Evolutionary conservation across 148 eudicot species (phyloP), one percentile per base, ranked within the genome.

Genomic region (Rhododendron vialii): DNA sequence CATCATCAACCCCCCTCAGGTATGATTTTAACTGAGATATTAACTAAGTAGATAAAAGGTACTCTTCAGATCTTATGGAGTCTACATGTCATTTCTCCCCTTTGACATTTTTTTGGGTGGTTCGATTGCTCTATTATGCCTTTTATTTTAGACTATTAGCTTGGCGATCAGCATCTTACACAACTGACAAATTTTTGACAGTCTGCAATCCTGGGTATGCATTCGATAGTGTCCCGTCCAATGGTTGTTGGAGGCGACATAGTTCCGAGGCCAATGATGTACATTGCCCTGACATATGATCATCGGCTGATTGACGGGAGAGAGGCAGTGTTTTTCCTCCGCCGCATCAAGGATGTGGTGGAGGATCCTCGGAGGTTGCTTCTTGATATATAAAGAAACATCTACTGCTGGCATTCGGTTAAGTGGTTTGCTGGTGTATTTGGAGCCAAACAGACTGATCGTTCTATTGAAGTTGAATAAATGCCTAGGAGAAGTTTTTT

Each of bases 1-100:
- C 35, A 95, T 97, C 83, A 95, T 95, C 87, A 97, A 95, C 84
- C 99, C 99, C 73, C 98, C 98, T 80, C 98, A 97, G 98, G 99
- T 94, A 86, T 45, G 82, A 28, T 98, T 94, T 96, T 94, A 78
- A 57, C 36, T 55, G 26, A 82, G 85, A 18, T 15, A 55, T 30
- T 14, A 2, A 50, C 38, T 36, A 36, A 36, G 38, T 33, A 59
- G 24, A 69, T 83, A 20, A 67, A 67, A 20, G 13, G 41, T 67
- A 17, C 10, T 41, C 13, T 41, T 63, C 12, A 35, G 47, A 75
- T 35, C 11, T 33, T 69, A 1, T 73, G 41, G 59, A 35, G 28
- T 26, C 24, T 20, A 30, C 43, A 74, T 28, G 50, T 45, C 0
- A 12, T 30, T 35, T 47, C 33, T 26, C 33, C 26, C 35, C 5